These are phyloP conservation scores for Funneliformis caledonium DNA, from an alignment of 371 early-diverging fungal genomes.

Conservation along the genomic window DNA sequence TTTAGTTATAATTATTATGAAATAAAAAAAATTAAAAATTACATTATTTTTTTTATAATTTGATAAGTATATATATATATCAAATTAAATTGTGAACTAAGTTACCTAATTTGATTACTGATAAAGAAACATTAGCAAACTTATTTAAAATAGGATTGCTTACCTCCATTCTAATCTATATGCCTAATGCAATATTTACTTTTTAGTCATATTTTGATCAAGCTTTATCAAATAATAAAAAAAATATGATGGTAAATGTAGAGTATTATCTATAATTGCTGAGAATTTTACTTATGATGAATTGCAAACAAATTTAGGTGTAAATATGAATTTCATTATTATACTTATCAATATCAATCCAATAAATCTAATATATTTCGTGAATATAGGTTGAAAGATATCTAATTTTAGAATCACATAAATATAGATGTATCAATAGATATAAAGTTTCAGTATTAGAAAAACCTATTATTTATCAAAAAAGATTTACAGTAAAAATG, in stretches of 20 bases:
- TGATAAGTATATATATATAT: neutral
- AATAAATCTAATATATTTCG: neutral
- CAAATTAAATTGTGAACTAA: neutral
- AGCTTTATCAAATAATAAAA: neutral
- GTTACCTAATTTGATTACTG: neutral
- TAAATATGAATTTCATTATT: neutral
- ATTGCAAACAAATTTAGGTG: neutral
- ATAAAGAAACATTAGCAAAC: neutral
- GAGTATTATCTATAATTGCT: conserved; percentile 9
- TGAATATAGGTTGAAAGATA: neutral
- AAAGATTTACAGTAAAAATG: neutral
- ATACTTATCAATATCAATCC: no score
- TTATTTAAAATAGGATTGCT: conserved; percentile 7
- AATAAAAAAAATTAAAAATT: no score
- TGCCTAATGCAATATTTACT: neutral
- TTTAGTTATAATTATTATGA: no score
- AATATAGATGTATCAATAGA: neutral
- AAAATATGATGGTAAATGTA: neutral
- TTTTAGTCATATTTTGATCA: neutral
- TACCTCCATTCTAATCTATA: neutral
- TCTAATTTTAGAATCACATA: neutral
- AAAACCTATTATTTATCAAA: neutral
- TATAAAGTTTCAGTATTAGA: neutral
- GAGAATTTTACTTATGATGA: neutral
- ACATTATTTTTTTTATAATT: no score